phyloP scores from a whole-genome alignment of 2,329 filamentous ascomycete species.

The Aquanectria penicillioides region DNA sequence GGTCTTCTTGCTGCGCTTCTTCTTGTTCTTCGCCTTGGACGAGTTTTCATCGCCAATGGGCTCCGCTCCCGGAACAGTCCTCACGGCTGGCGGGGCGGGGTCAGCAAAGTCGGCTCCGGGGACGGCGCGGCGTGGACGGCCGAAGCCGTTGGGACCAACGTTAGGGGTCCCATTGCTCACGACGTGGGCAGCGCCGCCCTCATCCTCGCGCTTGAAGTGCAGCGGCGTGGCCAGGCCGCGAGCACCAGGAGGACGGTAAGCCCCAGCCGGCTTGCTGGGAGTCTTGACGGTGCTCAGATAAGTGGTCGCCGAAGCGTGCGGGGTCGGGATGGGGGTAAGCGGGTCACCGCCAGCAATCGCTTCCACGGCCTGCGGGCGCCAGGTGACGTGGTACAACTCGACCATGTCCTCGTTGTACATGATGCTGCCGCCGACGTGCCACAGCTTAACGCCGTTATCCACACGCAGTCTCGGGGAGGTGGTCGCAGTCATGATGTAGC shows the following conservation, averaged over 20 bases:
- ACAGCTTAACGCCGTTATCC: slow-evolving; percentile 95
- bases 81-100: slow-evolving; percentile 73
- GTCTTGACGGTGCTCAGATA: slow-evolving; percentile 91
- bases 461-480: slow-evolving; percentile 95
- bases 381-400: slow-evolving; percentile 90
- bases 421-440: slow-evolving; percentile 87
- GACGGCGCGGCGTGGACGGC: slow-evolving; percentile 76
- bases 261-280: slow-evolving; percentile 95
- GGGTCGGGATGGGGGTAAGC: slow-evolving; percentile 76
- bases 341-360: slow-evolving; percentile 73
- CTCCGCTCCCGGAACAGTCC: slow-evolving; percentile 72
- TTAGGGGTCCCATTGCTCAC: slow-evolving; percentile 80
- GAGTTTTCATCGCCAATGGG: slow-evolving; percentile 76
- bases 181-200: slow-evolving; percentile 89
- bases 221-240: slow-evolving; percentile 88
- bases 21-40: slow-evolving; percentile 96
- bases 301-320: slow-evolving; percentile 83
- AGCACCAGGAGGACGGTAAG: slow-evolving; percentile 93
- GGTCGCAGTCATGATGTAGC: slow-evolving; percentile 96
- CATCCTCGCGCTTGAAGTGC: slow-evolving; percentile 97
- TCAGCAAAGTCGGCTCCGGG: slow-evolving; percentile 85
- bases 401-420: slow-evolving; percentile 97
- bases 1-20: slow-evolving; percentile 90
- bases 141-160: slow-evolving; percentile 83
- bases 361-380: slow-evolving; percentile 79